phyloP scores from a whole-genome alignment of 345 rosid species.

The Eucalyptus paniculata region DNA sequence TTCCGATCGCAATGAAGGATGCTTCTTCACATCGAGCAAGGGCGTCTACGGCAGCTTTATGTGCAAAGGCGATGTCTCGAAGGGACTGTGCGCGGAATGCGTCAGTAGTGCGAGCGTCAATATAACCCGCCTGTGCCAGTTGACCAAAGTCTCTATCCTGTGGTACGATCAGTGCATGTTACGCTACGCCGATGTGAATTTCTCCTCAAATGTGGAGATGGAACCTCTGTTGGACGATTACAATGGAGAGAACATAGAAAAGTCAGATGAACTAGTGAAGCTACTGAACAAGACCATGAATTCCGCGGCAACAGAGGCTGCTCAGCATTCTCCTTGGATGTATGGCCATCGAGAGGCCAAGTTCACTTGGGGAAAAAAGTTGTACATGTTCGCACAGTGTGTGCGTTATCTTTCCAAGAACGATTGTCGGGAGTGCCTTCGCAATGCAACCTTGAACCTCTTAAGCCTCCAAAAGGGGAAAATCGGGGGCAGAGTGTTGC shows the following conservation, averaged over 20 bases:
- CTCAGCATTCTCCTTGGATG: background rate
- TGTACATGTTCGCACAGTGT: background rate
- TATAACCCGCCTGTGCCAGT: background rate
- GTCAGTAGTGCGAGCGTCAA: background rate
- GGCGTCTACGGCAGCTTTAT: slow-evolving; percentile 3
- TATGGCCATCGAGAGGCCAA: background rate
- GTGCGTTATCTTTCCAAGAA: background rate
- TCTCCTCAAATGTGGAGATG: background rate
- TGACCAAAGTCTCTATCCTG: background rate
- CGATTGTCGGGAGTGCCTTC: background rate
- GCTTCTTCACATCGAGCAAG: background rate
- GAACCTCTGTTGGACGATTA: background rate
- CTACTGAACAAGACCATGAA: background rate
- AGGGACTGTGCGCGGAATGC: background rate
- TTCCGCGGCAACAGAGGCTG: background rate
- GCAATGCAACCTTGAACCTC: background rate
- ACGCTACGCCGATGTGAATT: slow-evolving; percentile 1
- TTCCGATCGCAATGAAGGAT: background rate
- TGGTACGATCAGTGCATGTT: slow-evolving; percentile 23
- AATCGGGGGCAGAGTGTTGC: background rate
- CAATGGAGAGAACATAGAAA: background rate
- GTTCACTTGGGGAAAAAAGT: background rate
- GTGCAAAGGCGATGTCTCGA: slow-evolving; percentile 7
- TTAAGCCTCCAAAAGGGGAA: background rate
- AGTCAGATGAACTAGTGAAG: background rate